Base-by-base conservation (phyloP, 2,329 filamentous ascomycete genomes). In the Alternaria metachromatica region DNA sequence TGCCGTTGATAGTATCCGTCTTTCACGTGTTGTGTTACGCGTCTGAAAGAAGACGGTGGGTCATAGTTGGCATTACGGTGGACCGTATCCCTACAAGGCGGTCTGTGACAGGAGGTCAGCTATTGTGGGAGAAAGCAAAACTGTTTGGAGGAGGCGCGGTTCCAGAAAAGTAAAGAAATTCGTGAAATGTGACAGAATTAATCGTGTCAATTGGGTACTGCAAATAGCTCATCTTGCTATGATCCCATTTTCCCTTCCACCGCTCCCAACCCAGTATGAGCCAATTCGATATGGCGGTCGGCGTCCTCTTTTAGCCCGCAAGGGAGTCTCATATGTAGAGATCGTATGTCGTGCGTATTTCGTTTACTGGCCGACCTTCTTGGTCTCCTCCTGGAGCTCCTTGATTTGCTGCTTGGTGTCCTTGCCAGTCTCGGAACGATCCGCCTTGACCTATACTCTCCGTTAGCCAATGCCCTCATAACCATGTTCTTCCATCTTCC, bases 341-440 rank as follows among this genome's bases (percentile, higher is more conserved):
- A 21, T 18, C 18, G 7, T 18, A 11, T 18, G 10, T 48, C 30
- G 20, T 48, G 6, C 13, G n/a, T 13, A 2, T 5, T 5, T 21
- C 9, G 5, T 44, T 41, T 54, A 63, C 18, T 54, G 60, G 11
- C 49, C 41, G 26, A 63, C 68, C 69, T 81, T 77, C 62, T 79
- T 79, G 3, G 81, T 77, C 76, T 84, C 76, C 73, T 84, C 78
- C 71, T 85, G 83, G 57, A 85, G 68, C 60, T 84, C 79, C 73
- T 82, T 78, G 64, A 84, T 83, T 41, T 81, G 79, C 55, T 80
- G 69, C 26, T 79, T 72, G 46, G 82, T 66, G 43, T 66, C 77
- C 55, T 80, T 73, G 12, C 79, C 69, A 18, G 80, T 79, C 56
- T 84, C 74, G 69, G 79, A 76, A 50, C 78, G 78, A 67, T 85